Evolutionary conservation across 345 rosid genomes (phyloP), one percentile per base, ranked within the genome.

Genomic region (Arabis alpina): DNA sequence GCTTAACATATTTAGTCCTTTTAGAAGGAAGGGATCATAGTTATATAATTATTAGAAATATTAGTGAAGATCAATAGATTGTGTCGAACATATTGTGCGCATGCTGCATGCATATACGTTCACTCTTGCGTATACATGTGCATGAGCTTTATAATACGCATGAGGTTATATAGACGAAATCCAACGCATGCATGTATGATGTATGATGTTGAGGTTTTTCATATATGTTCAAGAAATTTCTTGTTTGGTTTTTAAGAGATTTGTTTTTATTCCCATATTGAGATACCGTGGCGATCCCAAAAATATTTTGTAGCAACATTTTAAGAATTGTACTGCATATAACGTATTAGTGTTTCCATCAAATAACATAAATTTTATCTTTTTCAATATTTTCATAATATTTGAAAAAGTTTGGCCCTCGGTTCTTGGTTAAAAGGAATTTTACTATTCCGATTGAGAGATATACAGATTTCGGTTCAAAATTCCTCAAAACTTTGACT

Each of bases 11-110:
- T 42, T 27, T 32, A 41, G 27, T 50, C 12, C 24, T 13, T 36
- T 40, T n/a, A 42, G 36, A 53, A 13, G 41, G 13, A 14, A 36
- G 12, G 10, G n/a, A 61, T 45, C 4, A 44, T 45, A 14, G 1
- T 45, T 62, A 15, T 28, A 6, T 16, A 47, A 48, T 47, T n/a
- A 60, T 42, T 43, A 67, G 42, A 42, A 56, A 15, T 7, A 12
- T 37, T 49, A 8, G 8, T 43, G 16, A 45, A 10, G 10, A 25
- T 25, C 4, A 36, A n/a, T 16, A 40, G 10, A 4, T n/a, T 10
- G 5, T 30, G 12, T 9, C 6, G 24, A 10, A 3, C 43, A 45
- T 54, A 14, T 67, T 54, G 24, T 67, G 51, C 3, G 9, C 60
- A 32, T n/a, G 39, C 39, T 0, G 23, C 23, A 14, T 36, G 10